A percentile compares a stretch with the other conserved stretches of the same genome.
These are phyloP conservation scores for Pogostemon cablin DNA, from an alignment of 257 asterid species.

Conservation along the genomic window DNA sequence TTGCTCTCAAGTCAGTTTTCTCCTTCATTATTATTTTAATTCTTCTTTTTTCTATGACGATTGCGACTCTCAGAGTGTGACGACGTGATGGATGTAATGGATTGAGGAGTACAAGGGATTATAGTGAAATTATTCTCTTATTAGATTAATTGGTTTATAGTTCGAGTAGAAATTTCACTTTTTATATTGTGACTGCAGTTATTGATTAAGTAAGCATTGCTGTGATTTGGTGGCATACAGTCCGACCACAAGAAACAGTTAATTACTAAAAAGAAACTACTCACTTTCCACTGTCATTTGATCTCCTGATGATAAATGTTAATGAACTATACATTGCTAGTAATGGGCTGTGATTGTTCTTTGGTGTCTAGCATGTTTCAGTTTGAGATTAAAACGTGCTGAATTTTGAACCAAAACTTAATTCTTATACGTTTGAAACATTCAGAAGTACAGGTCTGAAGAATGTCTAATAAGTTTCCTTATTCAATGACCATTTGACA, in stretches of 20 bases:
- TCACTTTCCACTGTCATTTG: not conserved
- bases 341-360: constrained; percentile 3
- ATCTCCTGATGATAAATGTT: not conserved
- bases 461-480: not conserved
- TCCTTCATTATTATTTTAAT: not conserved
- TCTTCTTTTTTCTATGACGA: not conserved
- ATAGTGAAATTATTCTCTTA: constrained; percentile 9
- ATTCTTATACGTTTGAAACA: not conserved
- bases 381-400: not conserved
- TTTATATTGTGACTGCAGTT: not conserved
- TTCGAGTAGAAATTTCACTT: constrained; percentile 12
- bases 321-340: not conserved
- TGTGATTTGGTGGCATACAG: not conserved
- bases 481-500: not conserved
- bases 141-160: not conserved
- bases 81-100: not conserved
- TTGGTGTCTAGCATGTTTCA: not conserved
- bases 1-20: constrained; percentile 80
- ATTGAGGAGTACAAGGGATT: not conserved
- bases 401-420: not conserved
- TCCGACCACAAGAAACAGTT: not conserved
- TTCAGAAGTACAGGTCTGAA: not conserved
- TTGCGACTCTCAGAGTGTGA: not conserved
- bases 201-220: not conserved
- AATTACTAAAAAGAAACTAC: not conserved